A percentile compares a stretch with the other conserved stretches of the same genome.
These are phyloP conservation scores for Phoma sp. DNA, from an alignment of 2,329 filamentous ascomycete species.

Conservation along the genomic window DNA sequence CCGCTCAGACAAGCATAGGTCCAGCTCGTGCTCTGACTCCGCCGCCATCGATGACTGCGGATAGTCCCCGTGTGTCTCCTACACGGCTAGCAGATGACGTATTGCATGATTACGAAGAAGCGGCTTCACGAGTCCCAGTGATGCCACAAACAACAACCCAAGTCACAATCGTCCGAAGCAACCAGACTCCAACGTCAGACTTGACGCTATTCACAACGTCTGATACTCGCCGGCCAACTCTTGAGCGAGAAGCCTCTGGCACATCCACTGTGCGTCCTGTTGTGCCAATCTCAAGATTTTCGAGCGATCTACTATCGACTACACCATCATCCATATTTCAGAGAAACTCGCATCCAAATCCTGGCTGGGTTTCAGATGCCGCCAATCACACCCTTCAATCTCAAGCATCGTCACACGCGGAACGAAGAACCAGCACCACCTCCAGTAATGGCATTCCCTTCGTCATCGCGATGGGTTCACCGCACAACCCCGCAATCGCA, in stretches of 20 bases:
- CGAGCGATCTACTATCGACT: not conserved
- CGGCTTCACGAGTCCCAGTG: not conserved
- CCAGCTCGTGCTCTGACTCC: conserved; percentile 5
- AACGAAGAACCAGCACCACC: conserved; percentile 27
- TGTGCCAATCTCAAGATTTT: conserved; percentile 8
- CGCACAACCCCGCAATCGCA: conserved; percentile 38
- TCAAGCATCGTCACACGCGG: conserved; percentile 12
- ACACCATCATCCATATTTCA: conserved; percentile 2
- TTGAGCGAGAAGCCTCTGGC: not conserved
- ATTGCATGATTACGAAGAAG: not conserved
- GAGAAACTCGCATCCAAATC: conserved; percentile 13
- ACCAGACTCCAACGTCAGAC: not conserved
- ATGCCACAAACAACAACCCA: not conserved
- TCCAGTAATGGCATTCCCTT: conserved; percentile 35
- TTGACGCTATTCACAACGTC: not conserved
- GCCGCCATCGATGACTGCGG: conserved; percentile 4
- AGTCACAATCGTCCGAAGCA: not conserved
- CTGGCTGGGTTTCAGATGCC: conserved; percentile 22
- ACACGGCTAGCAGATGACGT: not conserved
- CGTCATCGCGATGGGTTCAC: conserved; percentile 40
- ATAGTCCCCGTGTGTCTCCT: not conserved
- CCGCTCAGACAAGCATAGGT: conserved; percentile 4
- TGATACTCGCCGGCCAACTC: conserved; percentile 1
- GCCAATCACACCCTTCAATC: conserved; percentile 8
- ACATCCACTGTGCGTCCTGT: conserved; percentile 6